These are phyloP conservation scores for Paecilomyces fulvus DNA, from an alignment of 2,329 filamentous ascomycete species.

Conservation along the genomic window DNA sequence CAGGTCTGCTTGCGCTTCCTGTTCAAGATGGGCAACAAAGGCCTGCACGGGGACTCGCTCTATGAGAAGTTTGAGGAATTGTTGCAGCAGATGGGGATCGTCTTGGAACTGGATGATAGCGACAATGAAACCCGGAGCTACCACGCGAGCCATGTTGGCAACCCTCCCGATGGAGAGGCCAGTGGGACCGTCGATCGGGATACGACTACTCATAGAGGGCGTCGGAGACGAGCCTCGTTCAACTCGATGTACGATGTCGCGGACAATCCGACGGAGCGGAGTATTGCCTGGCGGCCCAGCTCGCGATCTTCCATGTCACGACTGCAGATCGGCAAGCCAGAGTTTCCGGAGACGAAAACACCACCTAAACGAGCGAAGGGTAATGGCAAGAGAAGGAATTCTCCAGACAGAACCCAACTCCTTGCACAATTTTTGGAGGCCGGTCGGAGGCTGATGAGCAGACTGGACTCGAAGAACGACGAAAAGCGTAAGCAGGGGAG, in stretches of 20 bases:
- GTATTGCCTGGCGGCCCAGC: conserved; percentile 28
- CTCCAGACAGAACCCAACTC: conserved; percentile 27
- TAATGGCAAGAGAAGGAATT: conserved; percentile 9
- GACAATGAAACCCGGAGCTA: conserved; percentile 25
- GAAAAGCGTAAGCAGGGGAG: conserved; percentile 9
- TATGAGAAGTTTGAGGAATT: conserved; percentile 63
- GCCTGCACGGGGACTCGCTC: conserved; percentile 48
- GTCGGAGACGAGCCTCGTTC: conserved; percentile 46
- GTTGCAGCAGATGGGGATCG: conserved; percentile 61
- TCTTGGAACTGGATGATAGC: conserved; percentile 52
- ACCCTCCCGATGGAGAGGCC: conserved; percentile 12
- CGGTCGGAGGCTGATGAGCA: conserved; percentile 26
- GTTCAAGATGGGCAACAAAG: conserved; percentile 63
- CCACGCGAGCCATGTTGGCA: conserved; percentile 13
- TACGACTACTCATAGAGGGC: conserved; percentile 20
- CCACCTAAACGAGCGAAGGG: conserved; percentile 8
- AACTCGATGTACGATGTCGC: conserved; percentile 44
- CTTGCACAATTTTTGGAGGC: conserved; percentile 32
- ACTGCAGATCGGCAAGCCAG: conserved; percentile 27
- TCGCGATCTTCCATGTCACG: conserved; percentile 38
- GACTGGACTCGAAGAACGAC: conserved; percentile 19
- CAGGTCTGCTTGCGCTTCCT: conserved; percentile 69
- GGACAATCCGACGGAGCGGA: conserved; percentile 42
- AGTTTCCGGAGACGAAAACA: conserved; percentile 20
- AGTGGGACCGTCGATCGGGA: conserved; percentile 15